Evolutionary conservation across 768 basidiomycete species (phyloP).

Genomic region (Royoungia palumana): DNA sequence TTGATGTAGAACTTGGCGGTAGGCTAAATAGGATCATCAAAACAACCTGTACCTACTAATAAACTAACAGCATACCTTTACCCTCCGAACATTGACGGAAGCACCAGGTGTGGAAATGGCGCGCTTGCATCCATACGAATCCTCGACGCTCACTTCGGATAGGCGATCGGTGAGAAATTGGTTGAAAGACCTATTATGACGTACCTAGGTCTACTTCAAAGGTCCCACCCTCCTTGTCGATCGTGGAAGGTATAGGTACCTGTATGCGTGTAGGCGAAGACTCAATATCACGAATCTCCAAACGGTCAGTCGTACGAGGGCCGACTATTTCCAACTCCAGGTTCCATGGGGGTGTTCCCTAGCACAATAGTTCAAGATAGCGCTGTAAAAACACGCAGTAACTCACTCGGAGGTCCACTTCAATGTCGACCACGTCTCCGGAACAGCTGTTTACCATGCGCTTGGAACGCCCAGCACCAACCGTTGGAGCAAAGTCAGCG

Average conservation of each 20-base stretch:
- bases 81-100: constrained; percentile 77
- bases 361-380: constrained; percentile 3
- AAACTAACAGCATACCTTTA: constrained; percentile 51
- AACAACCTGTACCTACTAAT: background rate
- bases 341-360: constrained; percentile 92
- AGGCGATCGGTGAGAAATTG: constrained; percentile 1
- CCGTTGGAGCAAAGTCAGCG: constrained; percentile 59
- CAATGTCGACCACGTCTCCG: constrained; percentile 69
- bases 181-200: constrained; percentile 13
- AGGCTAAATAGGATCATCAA: constrained; percentile 47
- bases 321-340: constrained; percentile 80
- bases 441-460: constrained; percentile 72
- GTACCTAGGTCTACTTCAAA: constrained; percentile 79
- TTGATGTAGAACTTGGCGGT: constrained; percentile 83
- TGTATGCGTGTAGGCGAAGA: constrained; percentile 52
- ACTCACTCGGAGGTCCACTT: constrained; percentile 75
- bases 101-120: constrained; percentile 72
- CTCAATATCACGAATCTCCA: constrained; percentile 55
- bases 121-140: constrained; percentile 84
- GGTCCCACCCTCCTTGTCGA: constrained; percentile 66
- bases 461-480: constrained; percentile 43
- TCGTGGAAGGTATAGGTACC: constrained; percentile 63
- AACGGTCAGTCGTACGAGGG: constrained; percentile 58
- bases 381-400: background rate
- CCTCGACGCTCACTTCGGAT: constrained; percentile 73